Evolutionary conservation across 2,329 filamentous ascomycete species (phyloP), one percentile per base, ranked within the genome.

Genomic region (Aureobasidium sp.): DNA sequence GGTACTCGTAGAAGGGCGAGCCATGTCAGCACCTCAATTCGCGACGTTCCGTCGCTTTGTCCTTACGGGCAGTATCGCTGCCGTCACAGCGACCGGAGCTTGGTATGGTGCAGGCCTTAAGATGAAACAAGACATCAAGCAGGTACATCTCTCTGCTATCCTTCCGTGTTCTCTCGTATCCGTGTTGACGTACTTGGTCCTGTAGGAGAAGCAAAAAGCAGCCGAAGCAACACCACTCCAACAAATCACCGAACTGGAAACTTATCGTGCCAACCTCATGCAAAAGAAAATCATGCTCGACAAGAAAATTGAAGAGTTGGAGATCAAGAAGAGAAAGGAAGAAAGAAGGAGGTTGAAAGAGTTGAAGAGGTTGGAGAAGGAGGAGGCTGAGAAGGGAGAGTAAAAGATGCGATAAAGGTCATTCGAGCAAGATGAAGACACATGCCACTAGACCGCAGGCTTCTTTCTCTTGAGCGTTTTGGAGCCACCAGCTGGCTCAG

Each of bases 71-170:
- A 77, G 80, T 3, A 78, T 86, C 20, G 78, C 81, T 10, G 78
- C 81, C 17, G 79, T 85, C 51, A 85, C 83, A 1, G 80, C 81
- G 7, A 79, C 78, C 1, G 84, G 84, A 57, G 78, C 82, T 5
- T 77, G 82, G 65, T 86, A 85, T 67, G 85, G 85, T 27, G 84
- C 85, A 24, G 79, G 79, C 7, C 66, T 87, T 64, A 86, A 85
- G 70, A 80, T 77, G 3, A 72, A 78, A 36, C 75, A 79, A 65
- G 80, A 86, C 55, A 71, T 75, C 41, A 76, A 77, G 61, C 71
- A 84, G 76, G 84, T 85, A 73, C 47, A 71, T 66, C 15, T 15
- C 27, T 44, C 20, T 20, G 20, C 20, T 20, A 20, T 20, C 20
- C 20, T 20, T 20, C 20, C 20, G 20, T 20, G 20, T 20, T 20